Percentiles rank a stretch among this genome's conserved stretches.
phyloP scores from a whole-genome alignment of 352 stramenopile species.

The Phytopythium litorale region DNA sequence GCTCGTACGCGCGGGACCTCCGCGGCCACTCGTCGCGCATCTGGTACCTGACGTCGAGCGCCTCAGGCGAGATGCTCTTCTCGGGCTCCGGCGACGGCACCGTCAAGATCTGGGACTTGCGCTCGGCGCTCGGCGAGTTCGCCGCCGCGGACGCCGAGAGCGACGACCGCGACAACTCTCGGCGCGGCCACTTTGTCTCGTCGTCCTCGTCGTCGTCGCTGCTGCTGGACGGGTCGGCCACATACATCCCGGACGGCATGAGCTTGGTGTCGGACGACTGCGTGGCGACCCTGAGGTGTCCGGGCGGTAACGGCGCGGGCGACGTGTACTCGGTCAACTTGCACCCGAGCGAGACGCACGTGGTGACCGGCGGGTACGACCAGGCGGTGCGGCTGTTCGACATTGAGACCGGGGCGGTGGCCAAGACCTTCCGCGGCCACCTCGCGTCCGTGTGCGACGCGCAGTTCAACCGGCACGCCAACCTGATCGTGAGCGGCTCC shows the following conservation, averaged over 20 bases:
- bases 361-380: slow-evolving; percentile 86
- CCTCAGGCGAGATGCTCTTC: slow-evolving; percentile 61
- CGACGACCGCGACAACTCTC: slow-evolving; percentile 32
- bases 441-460: slow-evolving; percentile 75
- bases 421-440: slow-evolving; percentile 53
- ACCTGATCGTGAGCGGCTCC: slow-evolving; percentile 82
- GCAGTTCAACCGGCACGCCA: slow-evolving; percentile 86
- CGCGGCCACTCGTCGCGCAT: slow-evolving; percentile 80
- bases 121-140: slow-evolving; percentile 41
- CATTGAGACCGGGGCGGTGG: slow-evolving; percentile 60
- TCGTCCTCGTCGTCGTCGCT: slow-evolving; percentile 16
- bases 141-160: slow-evolving; percentile 30
- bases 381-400: slow-evolving; percentile 85
- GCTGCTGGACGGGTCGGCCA: slow-evolving; percentile 10
- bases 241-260: slow-evolving; percentile 27
- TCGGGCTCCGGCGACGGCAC: slow-evolving; percentile 80
- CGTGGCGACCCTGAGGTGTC: slow-evolving; percentile 39
- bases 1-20: slow-evolving; percentile 55
- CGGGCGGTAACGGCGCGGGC: slow-evolving; percentile 36
- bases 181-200: slow-evolving; percentile 28
- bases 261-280: slow-evolving; percentile 43
- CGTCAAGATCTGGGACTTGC: slow-evolving; percentile 86
- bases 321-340: slow-evolving; percentile 87
- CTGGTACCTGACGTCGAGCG: slow-evolving; percentile 73
- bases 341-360: slow-evolving; percentile 81